Evolutionary conservation across 768 basidiomycete genomes (phyloP).

Genomic region (Suillus occidentalis): DNA sequence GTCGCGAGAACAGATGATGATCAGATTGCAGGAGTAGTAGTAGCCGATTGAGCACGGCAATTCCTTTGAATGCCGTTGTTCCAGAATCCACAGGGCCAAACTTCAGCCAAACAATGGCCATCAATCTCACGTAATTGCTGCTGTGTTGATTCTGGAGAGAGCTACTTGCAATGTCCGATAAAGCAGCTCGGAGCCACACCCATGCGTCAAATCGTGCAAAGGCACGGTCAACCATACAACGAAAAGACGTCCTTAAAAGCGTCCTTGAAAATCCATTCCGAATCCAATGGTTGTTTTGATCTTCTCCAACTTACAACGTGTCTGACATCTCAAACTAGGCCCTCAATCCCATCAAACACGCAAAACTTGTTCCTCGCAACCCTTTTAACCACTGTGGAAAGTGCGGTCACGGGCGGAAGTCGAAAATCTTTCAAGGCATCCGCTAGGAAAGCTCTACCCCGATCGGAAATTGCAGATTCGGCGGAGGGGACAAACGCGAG

Average conservation of each 20-base stretch:
- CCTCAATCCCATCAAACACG: constrained; percentile 42
- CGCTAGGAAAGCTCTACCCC: neutral
- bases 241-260: constrained; percentile 65
- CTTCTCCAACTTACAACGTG: constrained; percentile 3
- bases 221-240: constrained; percentile 43
- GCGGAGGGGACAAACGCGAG: neutral
- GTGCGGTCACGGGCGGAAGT: constrained; percentile 14
- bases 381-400: constrained; percentile 50
- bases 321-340: constrained; percentile 44
- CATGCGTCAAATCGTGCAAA: constrained; percentile 67
- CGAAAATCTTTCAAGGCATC: neutral
- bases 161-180: constrained; percentile 46
- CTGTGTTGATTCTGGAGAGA: too few relatives aligned
- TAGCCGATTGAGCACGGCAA: too few relatives aligned
- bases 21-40: too few relatives aligned
- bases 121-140: too few relatives aligned
- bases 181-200: constrained; percentile 50
- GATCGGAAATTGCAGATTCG: neutral
- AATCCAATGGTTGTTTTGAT: constrained; percentile 50
- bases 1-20: neutral
- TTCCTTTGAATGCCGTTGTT: too few relatives aligned
- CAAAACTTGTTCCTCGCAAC: constrained; percentile 58
- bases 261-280: constrained; percentile 36
- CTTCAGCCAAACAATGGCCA: neutral
- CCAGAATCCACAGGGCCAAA: neutral